A percentile compares a stretch with the other conserved stretches of the same genome.
Conservation (phyloP, 164 flowering plant genomes). For the Magnolia changhungtana region DNA sequence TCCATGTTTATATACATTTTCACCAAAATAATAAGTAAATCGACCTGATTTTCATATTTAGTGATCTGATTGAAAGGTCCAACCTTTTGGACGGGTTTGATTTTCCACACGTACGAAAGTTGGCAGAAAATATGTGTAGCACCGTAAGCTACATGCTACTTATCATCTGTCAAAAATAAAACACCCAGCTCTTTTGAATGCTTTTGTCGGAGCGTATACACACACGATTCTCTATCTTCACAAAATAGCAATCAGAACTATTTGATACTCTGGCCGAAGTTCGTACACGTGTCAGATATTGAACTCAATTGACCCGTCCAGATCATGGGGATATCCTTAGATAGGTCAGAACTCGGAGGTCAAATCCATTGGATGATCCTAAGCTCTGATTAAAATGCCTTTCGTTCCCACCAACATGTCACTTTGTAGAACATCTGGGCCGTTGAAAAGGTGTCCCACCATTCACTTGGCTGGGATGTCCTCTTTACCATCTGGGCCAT, state of each 20-base stretch:
- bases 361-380: neutral
- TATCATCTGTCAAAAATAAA: neutral
- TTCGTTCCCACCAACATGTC: no score
- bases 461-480: no score
- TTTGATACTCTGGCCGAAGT: neutral
- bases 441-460: neutral
- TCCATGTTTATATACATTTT: no score
- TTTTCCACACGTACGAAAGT: no score
- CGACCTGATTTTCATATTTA: no score
- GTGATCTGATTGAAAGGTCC: no score
- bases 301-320: neutral
- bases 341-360: neutral
- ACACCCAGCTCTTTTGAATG: neutral
- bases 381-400: neutral
- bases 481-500: neutral
- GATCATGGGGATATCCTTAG: neutral
- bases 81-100: no score
- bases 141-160: no score
- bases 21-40: no score
- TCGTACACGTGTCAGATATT: neutral
- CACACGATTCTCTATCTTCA: neutral
- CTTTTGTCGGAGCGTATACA: neutral
- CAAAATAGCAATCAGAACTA: no score
- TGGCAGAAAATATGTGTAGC: no score
- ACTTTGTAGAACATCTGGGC: no score